Evolutionary conservation across 1,284 basidiomycete species (phyloP).

Genomic region (Malassezia sp.): DNA sequence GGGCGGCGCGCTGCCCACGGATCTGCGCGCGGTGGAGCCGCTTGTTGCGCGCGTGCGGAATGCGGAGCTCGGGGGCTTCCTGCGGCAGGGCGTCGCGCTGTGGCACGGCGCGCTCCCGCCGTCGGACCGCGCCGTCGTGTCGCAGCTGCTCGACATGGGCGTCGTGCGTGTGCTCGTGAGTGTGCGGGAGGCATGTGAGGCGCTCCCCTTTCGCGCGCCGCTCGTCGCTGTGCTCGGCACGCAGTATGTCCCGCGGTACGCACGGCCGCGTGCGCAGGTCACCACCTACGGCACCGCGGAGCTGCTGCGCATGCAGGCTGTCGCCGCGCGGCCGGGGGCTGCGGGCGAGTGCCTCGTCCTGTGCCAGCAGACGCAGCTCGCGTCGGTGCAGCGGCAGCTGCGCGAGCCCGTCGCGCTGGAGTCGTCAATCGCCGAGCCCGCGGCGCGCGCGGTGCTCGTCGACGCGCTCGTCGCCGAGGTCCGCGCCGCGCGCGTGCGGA

Average conservation of each 20-base stretch:
- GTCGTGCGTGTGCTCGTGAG: conserved; percentile 71
- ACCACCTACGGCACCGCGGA: conserved; percentile 70
- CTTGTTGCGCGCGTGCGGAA: conserved; percentile 59
- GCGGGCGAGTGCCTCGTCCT: conserved; percentile 56
- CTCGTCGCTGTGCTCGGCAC: conserved; percentile 84
- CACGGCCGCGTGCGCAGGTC: conserved; percentile 55
- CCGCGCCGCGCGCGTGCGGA: conserved; percentile 29
- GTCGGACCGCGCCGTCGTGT: conserved; percentile 62
- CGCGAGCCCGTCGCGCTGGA: conserved; percentile 79
- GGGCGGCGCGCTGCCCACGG: conserved; percentile 60
- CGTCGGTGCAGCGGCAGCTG: conserved; percentile 64
- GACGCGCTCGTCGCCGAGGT: conserved; percentile 18
- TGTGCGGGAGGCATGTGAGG: conserved; percentile 75
- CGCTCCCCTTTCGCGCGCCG: conserved; percentile 64
- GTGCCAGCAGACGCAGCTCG: conserved; percentile 78
- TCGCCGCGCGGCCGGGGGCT: conserved; percentile 58
- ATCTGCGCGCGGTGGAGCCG: conserved; percentile 57
- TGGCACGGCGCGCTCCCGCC: conserved; percentile 64
- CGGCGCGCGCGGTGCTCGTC: conserved; percentile 24
- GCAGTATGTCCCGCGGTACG: conserved; percentile 66
- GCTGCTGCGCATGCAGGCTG: conserved; percentile 79
- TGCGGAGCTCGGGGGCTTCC: conserved; percentile 58
- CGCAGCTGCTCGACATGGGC: conserved; percentile 72
- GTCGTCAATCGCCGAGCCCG: conserved; percentile 59
- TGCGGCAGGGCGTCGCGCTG: conserved; percentile 80